Evolutionary conservation across 2,329 filamentous ascomycete species (phyloP).

Genomic region (Cladosporium sp.): DNA sequence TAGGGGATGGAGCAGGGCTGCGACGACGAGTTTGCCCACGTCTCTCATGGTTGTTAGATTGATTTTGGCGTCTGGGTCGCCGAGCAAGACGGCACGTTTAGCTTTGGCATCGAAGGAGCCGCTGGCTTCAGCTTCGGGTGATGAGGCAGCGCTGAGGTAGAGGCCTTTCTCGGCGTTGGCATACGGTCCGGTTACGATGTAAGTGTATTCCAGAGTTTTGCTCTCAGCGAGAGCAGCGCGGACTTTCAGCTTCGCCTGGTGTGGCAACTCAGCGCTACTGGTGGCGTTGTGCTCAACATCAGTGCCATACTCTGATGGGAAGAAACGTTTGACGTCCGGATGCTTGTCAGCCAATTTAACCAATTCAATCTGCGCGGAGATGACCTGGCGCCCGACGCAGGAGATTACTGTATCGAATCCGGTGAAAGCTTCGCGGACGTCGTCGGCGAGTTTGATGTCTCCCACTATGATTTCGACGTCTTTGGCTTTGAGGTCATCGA

Average conservation of each 20-base stretch:
- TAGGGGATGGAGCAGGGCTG: constrained; percentile 55
- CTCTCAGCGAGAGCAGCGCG: constrained; percentile 55
- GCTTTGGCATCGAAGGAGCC: constrained; percentile 58
- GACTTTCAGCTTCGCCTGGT: constrained; percentile 68
- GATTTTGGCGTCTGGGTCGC: constrained; percentile 57
- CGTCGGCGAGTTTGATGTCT: constrained; percentile 48
- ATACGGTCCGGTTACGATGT: constrained; percentile 67
- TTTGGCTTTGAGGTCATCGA: constrained; percentile 44
- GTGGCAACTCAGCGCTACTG: constrained; percentile 60
- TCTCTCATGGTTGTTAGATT: constrained; percentile 69
- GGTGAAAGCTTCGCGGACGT: constrained; percentile 53
- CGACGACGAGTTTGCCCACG: constrained; percentile 63
- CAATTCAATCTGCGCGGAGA: constrained; percentile 59
- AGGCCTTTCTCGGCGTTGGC: constrained; percentile 47
- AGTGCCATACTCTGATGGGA: constrained; percentile 65
- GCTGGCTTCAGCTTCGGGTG: constrained; percentile 35
- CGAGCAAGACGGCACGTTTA: constrained; percentile 59
- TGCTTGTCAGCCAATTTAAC: constrained; percentile 56
- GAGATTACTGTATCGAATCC: constrained; percentile 63
- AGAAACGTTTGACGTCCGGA: constrained; percentile 56
- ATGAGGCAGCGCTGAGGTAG: constrained; percentile 48
- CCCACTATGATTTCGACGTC: constrained; percentile 55
- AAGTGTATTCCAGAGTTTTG: constrained; percentile 57
- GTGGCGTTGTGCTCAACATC: constrained; percentile 54
- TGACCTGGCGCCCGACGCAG: constrained; percentile 59